These are phyloP conservation scores for Herpetomonas samuelpessoai DNA, from an alignment of 208 protist genomes.

Conservation along the genomic window DNA sequence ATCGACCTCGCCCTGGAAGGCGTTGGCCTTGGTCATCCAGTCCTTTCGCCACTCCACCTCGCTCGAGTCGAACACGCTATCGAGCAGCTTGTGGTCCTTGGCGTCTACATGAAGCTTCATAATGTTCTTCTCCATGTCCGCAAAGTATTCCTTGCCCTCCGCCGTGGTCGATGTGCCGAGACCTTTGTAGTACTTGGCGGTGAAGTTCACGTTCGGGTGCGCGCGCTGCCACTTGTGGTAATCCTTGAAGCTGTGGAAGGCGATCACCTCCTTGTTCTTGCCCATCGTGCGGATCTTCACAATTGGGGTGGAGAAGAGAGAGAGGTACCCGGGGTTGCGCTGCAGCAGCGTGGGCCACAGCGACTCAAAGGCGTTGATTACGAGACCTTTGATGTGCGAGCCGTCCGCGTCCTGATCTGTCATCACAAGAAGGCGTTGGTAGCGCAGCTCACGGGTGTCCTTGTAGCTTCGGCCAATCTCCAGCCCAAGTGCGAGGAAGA, in stretches of 20 bases:
- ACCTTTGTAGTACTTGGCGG: constrained; percentile 99
- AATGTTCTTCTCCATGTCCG: constrained; percentile 95
- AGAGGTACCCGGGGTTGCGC: constrained; percentile 83
- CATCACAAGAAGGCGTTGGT: constrained; percentile 99
- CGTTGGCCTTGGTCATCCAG: constrained; percentile 96
- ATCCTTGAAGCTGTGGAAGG: constrained; percentile 99
- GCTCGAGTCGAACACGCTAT: constrained; percentile 98
- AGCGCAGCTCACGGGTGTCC: constrained; percentile 91
- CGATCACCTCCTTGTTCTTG: constrained; percentile 49
- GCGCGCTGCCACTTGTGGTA: constrained; percentile 95
- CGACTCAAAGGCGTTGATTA: constrained; percentile 99
- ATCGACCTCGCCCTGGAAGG: constrained; percentile 81
- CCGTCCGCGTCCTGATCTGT: constrained; percentile 99
- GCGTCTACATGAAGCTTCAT: constrained; percentile 87
- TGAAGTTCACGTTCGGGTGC: constrained; percentile 61
- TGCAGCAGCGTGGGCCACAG: constrained; percentile 98
- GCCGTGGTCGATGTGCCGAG: constrained; percentile 95
- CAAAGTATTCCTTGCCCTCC: constrained; percentile 99
- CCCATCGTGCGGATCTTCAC: constrained; percentile 95
- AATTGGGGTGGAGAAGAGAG: constrained; percentile 99
- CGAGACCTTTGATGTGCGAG: constrained; percentile 99
- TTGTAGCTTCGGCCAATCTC: constrained; percentile 80
- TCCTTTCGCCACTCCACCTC: constrained; percentile 97
- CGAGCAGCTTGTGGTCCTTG: constrained; percentile 93
- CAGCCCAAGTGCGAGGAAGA: constrained; percentile 83